A percentile compares a stretch with the other conserved stretches of the same genome.
These are phyloP conservation scores for Huntiella bhutanensis DNA, from an alignment of 2,329 filamentous ascomycete genomes.

Conservation along the genomic window DNA sequence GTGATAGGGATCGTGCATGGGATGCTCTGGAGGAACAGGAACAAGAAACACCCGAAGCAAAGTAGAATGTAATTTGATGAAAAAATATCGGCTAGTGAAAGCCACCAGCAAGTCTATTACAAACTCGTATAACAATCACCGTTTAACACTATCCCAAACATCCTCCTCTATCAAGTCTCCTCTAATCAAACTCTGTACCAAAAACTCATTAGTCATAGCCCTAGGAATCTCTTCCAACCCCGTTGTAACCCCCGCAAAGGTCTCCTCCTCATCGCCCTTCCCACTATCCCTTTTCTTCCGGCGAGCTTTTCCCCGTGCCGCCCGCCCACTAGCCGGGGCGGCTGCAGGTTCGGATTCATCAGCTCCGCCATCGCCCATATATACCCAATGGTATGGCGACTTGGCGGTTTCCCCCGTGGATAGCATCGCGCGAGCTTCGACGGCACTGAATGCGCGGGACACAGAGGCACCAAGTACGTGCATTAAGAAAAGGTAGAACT, in stretches of 20 bases:
- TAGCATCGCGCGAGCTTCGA: conserved; percentile 43
- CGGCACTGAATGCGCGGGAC: conserved; percentile 42
- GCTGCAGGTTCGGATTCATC: conserved; percentile 23
- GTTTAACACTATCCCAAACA: conserved; percentile 17
- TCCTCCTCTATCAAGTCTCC: conserved; percentile 54
- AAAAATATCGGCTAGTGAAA: no score
- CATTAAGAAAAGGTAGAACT: conserved; percentile 62
- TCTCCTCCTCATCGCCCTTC: neutral
- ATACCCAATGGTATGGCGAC: conserved; percentile 54
- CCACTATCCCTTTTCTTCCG: conserved; percentile 14
- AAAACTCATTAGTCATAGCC: conserved; percentile 65
- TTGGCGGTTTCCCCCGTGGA: conserved; percentile 16
- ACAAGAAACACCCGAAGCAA: neutral
- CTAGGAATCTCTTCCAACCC: conserved; percentile 32
- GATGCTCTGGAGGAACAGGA: conserved; percentile 5
- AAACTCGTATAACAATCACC: neutral
- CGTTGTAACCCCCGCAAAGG: neutral
- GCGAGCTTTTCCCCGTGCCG: conserved; percentile 10
- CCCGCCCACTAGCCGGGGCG: conserved; percentile 13
- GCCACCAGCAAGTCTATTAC: no score
- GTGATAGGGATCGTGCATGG: neutral
- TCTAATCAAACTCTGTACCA: conserved; percentile 82
- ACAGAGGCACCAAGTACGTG: conserved; percentile 59
- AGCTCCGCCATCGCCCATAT: conserved; percentile 47
- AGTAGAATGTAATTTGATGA: neutral